Evolutionary conservation across 352 stramenopile species (phyloP).

Genomic region (Phytophthora megakarya): DNA sequence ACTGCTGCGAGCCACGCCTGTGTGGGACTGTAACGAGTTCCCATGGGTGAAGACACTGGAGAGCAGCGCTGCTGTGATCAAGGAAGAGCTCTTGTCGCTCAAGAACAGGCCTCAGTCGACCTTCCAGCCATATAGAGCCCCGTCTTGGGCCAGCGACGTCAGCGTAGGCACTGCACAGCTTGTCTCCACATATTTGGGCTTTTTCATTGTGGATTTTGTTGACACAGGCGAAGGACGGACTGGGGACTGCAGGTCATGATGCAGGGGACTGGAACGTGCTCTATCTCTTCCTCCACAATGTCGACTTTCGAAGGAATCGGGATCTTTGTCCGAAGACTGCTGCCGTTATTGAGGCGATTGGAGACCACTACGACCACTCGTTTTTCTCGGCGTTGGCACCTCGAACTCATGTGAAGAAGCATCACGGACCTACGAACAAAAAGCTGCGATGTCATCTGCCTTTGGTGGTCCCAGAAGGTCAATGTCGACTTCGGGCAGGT

Average conservation of each 20-base stretch:
- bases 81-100: conserved; percentile 63
- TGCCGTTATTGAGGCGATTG: conserved; percentile 63
- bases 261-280: conserved; percentile 89
- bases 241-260: conserved; percentile 79
- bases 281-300: conserved; percentile 88
- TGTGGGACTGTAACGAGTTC: conserved; percentile 59
- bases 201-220: neutral
- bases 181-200: neutral
- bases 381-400: conserved; percentile 90
- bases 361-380: conserved; percentile 73
- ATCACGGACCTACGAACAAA: conserved; percentile 92
- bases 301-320: conserved; percentile 78
- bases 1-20: conserved; percentile 40
- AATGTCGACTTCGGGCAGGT: conserved; percentile 75
- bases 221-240: conserved; percentile 60
- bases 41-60: conserved; percentile 57
- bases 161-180: conserved; percentile 25
- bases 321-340: conserved; percentile 66
- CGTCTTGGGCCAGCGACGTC: conserved; percentile 68
- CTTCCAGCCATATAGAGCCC: conserved; percentile 83
- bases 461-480: conserved; percentile 71
- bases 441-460: conserved; percentile 90
- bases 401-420: conserved; percentile 75
- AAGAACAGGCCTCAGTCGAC: conserved; percentile 36
- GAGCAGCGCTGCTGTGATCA: conserved; percentile 56